Percentiles rank a stretch among this genome's conserved stretches.
These are phyloP conservation scores for Pelargonium myrrhifolium DNA, from an alignment of 441 rosid species.

Conservation along the genomic window DNA sequence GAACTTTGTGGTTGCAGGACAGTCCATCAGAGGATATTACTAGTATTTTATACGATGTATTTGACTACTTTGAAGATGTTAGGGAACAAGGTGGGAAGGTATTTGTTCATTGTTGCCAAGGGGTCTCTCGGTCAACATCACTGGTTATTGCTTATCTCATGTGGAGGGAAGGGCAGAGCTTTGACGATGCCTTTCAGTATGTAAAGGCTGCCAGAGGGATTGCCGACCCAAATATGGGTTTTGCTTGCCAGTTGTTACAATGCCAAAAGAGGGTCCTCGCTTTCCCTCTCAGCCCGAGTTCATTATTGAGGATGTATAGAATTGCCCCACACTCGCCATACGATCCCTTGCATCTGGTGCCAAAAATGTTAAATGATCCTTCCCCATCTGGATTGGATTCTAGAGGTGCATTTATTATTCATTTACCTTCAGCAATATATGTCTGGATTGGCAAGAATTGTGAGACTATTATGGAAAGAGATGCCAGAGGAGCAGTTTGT, in stretches of 20 bases:
- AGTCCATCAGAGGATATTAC: conserved; percentile 97
- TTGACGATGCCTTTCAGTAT: conserved; percentile 91
- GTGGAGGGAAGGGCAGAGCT: conserved; percentile 99
- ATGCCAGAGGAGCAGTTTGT: conserved; percentile 88
- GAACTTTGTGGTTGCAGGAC: conserved; percentile 95
- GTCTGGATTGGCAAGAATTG: conserved; percentile 83
- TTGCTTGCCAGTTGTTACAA: conserved; percentile 90
- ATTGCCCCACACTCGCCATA: conserved; percentile 91
- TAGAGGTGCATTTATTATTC: conserved; percentile 90
- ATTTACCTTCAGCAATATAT: conserved; percentile 70
- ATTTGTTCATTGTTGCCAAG: conserved; percentile 95
- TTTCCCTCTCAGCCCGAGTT: conserved; percentile 90
- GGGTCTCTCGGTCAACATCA: conserved; percentile 94
- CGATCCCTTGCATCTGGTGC: conserved; percentile 96
- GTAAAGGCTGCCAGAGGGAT: conserved; percentile 95
- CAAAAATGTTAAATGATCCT: conserved; percentile 80
- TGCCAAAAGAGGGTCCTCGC: conserved; percentile 98
- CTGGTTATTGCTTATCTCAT: conserved; percentile 91
- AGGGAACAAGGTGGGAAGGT: conserved; percentile 81
- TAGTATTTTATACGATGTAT: conserved; percentile 87
- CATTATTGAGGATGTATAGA: conserved; percentile 79
- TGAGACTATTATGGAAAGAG: conserved; percentile 80
- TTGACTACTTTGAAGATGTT: conserved; percentile 97
- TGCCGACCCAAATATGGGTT: conserved; percentile 98
- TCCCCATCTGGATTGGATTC: conserved; percentile 74